phyloP scores from a whole-genome alignment of 345 rosid genomes.

The Populus alba region DNA sequence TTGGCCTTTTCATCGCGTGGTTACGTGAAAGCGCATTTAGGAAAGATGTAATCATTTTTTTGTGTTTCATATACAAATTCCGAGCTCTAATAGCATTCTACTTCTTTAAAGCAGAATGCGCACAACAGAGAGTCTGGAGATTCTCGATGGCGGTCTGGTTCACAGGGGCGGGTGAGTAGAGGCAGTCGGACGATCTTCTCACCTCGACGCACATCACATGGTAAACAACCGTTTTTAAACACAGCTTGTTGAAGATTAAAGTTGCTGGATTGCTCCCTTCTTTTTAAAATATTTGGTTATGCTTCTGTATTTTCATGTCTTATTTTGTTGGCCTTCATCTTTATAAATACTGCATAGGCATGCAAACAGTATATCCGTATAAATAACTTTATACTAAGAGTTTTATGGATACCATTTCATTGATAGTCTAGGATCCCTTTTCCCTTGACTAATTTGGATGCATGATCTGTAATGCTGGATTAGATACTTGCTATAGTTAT shows the following conservation, averaged over 20 bases:
- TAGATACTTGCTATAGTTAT: background rate
- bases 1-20: background rate
- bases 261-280: conserved; percentile 9
- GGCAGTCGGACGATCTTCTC: conserved; percentile 52
- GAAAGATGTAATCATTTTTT: conserved; percentile 5
- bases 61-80: conserved; percentile 6
- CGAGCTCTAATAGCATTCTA: conserved; percentile 9
- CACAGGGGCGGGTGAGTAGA: conserved; percentile 59
- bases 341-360: background rate
- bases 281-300: background rate
- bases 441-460: background rate
- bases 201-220: conserved; percentile 51
- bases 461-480: background rate
- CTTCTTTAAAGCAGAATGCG: conserved; percentile 41
- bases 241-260: conserved; percentile 8
- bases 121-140: conserved; percentile 68
- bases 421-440: background rate
- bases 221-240: conserved; percentile 32
- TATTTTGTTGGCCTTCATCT: background rate
- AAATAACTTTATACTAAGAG: background rate
- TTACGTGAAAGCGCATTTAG: background rate
- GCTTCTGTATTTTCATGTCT: conserved; percentile 11
- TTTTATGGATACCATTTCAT: background rate
- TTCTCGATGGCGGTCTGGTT: conserved; percentile 64
- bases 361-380: background rate